Conservation (phyloP, 2,329 filamentous ascomycete genomes). For the Penicillium sp. region DNA sequence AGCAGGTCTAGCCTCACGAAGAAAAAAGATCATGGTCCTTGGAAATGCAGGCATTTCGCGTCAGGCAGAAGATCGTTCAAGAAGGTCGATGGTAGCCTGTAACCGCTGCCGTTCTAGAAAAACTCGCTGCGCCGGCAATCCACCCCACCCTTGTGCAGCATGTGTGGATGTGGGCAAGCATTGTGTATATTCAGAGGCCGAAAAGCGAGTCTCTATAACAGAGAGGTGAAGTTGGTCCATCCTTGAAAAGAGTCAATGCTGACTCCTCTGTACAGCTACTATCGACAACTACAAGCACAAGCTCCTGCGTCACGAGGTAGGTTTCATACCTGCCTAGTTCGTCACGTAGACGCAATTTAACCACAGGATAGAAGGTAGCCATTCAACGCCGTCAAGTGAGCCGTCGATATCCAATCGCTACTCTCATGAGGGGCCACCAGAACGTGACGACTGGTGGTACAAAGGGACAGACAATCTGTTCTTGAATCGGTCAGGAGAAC, state of each 20-base stretch:
- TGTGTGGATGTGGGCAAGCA: slow-evolving; percentile 27
- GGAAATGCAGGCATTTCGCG: slow-evolving; percentile 12
- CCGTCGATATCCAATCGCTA: slow-evolving; percentile 14
- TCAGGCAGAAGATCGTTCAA: slow-evolving; percentile 17
- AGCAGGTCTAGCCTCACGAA: neutral
- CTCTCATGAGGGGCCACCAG: slow-evolving; percentile 18
- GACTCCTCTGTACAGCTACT: slow-evolving; percentile 19
- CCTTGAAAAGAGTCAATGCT: neutral
- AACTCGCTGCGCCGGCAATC: slow-evolving; percentile 30
- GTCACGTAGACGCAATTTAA: neutral
- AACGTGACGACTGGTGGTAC: slow-evolving; percentile 36
- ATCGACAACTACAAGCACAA: slow-evolving; percentile 29
- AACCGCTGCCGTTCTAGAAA: slow-evolving; percentile 33
- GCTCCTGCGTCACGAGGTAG: slow-evolving; percentile 18
- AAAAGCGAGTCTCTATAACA: slow-evolving; percentile 30
- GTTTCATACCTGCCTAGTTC: neutral
- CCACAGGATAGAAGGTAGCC: neutral
- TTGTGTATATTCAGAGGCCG: slow-evolving; percentile 32
- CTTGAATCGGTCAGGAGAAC: slow-evolving; percentile 30
- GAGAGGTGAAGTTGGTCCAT: slow-evolving; percentile 23
- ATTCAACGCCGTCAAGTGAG: slow-evolving; percentile 6
- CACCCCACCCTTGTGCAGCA: slow-evolving; percentile 29
- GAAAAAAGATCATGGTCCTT: slow-evolving; percentile 10
- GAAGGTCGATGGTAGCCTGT: slow-evolving; percentile 27
- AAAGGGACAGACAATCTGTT: slow-evolving; percentile 31